Evolutionary conservation across 192 early-diverging fungal species (phyloP).

Genomic region (Gryganskiella cystojenkinii): DNA sequence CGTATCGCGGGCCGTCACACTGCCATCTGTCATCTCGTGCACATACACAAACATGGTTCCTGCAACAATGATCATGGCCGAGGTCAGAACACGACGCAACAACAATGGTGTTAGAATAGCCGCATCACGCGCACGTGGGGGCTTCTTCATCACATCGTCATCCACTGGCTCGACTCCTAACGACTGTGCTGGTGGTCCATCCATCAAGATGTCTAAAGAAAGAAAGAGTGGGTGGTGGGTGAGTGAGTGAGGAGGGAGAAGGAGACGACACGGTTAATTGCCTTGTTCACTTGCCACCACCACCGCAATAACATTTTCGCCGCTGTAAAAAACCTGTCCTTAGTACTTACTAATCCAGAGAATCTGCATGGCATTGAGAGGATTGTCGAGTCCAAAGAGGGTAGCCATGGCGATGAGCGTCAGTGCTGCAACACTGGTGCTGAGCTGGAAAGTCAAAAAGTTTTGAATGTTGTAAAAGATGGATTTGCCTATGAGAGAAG

Average conservation of each 20-base stretch:
- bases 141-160: slow-evolving; percentile 88
- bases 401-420: slow-evolving; percentile 89
- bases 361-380: slow-evolving; percentile 99
- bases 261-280: neutral
- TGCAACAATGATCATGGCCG: slow-evolving; percentile 82
- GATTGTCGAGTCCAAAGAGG: slow-evolving; percentile 86
- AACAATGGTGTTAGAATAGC: slow-evolving; percentile 83
- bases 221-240: neutral
- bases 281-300: no score
- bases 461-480: slow-evolving; percentile 99
- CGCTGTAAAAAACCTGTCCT: slow-evolving; percentile 3
- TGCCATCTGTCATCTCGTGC: slow-evolving; percentile 80
- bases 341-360: slow-evolving; percentile 91
- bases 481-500: slow-evolving; percentile 75
- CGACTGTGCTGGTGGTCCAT: slow-evolving; percentile 98
- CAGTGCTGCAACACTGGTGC: slow-evolving; percentile 93
- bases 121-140: slow-evolving; percentile 81
- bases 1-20: slow-evolving; percentile 76
- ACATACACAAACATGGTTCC: slow-evolving; percentile 89
- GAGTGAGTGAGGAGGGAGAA: slow-evolving; percentile 7
- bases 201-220: slow-evolving; percentile 93
- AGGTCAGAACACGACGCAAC: slow-evolving; percentile 78
- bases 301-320: no score
- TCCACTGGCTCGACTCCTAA: slow-evolving; percentile 96
- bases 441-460: slow-evolving; percentile 96